Base-by-base conservation (phyloP, 75 land plant genomes). In the Selaginella tamariscina region DNA sequence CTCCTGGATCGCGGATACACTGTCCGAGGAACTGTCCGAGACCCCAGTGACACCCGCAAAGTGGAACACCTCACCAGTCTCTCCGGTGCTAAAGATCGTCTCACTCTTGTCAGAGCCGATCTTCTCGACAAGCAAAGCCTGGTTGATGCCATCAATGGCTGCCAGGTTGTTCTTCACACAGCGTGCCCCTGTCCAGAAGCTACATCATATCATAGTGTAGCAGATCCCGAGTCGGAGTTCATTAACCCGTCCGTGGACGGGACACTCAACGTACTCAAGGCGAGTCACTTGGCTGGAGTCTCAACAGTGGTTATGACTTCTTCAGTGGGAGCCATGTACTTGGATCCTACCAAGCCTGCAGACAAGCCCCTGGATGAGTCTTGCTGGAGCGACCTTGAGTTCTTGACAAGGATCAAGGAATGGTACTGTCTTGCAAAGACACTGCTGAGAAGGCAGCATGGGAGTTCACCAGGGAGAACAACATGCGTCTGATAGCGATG, bases 391-490 rank as follows among this genome's bases (percentile, higher is more conserved):
- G 85, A 88, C 68, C 82, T 82, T 39, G 85, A 85, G 0, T 83
- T 77, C 69, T 85, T 93, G 77, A 82, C 80, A 73, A 79, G 83
- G 30, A 85, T 82, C 28, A 83, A 83, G 92, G 96, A 86, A 28
- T 88, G 97, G 94, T 92, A 92, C 66, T 86, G 95, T 75, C 80
- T 84, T 64, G 95, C 90, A 9, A 92, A 92, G 56, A 72, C 87
- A 18, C 78, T 82, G 97, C 97, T 0, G 97, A 92, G 73, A 75
- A 81, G 70, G 87, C 82, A 31, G 95, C 95, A 23, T 85, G 88
- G 87, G 82, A 84, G 1, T 62, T 55, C 27, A 87, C 89, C 2
- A 68, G 71, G 71, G 85, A 86, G 69, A 73, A 62, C 33, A 82
- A 79, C 64, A 56, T 84, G 32, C 85, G 86, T 65, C n/a, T 92